These are phyloP conservation scores for Sporothrix protearum DNA, from an alignment of 2,329 filamentous ascomycete species.

Conservation along the genomic window DNA sequence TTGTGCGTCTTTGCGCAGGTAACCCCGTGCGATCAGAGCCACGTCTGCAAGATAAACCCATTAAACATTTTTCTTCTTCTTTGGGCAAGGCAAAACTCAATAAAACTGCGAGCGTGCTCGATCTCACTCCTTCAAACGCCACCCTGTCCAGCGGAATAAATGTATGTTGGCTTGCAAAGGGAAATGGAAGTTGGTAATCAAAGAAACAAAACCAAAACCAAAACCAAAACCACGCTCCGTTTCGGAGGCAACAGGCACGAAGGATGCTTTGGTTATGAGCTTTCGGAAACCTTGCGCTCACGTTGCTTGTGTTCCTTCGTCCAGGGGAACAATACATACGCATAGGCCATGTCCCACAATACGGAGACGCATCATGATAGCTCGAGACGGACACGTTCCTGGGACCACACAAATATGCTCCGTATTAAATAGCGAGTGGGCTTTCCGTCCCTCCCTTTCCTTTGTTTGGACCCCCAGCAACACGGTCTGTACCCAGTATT, in stretches of 20 bases:
- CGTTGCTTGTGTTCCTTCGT: neutral
- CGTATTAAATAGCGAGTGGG: slow-evolving; percentile 11
- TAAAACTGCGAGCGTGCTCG: neutral
- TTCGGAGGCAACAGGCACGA: neutral
- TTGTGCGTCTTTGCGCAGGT: neutral
- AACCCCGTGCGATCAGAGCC: neutral
- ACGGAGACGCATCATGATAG: neutral
- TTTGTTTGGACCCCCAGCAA: neutral
- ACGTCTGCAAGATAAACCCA: neutral
- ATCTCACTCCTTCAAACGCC: neutral
- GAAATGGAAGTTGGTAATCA: neutral
- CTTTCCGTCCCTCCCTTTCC: slow-evolving; percentile 8
- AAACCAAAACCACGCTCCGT: neutral
- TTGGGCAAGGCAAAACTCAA: neutral
- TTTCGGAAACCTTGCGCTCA: slow-evolving; percentile 1
- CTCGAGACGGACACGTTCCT: neutral
- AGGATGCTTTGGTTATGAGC: neutral
- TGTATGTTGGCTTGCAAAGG: neutral
- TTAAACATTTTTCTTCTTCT: neutral
- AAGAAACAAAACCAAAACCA: neutral
- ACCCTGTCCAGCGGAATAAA: neutral
- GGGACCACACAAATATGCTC: slow-evolving; percentile 6
- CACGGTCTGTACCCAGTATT: neutral
- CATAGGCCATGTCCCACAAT: neutral
- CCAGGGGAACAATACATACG: neutral